phyloP scores from a whole-genome alignment of 257 asterid species.

The Penstemon davidsonii region DNA sequence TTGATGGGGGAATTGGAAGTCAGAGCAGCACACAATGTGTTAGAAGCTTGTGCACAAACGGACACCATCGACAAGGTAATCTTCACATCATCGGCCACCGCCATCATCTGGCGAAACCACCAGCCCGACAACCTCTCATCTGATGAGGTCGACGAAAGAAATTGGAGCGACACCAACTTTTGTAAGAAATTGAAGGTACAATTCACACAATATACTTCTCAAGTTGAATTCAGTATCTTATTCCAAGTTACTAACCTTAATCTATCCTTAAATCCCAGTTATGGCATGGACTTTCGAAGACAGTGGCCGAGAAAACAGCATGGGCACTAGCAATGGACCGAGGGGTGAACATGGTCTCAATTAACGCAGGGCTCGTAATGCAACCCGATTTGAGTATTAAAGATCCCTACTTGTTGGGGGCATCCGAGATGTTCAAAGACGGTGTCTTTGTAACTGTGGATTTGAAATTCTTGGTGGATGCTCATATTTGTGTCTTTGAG shows the following conservation, averaged over 20 bases:
- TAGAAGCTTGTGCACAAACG: conserved; percentile 97
- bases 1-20: conserved; percentile 84
- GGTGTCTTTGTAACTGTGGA: conserved; percentile 89
- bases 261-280: conserved; percentile 41
- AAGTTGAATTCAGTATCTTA: neutral
- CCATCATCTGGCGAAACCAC: conserved; percentile 68
- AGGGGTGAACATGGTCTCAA: conserved; percentile 77
- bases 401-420: conserved; percentile 86
- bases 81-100: conserved; percentile 89
- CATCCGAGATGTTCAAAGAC: conserved; percentile 79
- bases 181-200: conserved; percentile 79
- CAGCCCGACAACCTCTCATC: conserved; percentile 22
- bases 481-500: conserved; percentile 85
- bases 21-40: conserved; percentile 92
- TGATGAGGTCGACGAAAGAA: conserved; percentile 63
- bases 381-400: conserved; percentile 58
- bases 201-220: no score
- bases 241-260: neutral
- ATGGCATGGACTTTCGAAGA: conserved; percentile 88
- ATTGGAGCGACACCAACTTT: conserved; percentile 78
- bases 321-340: conserved; percentile 98
- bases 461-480: conserved; percentile 67
- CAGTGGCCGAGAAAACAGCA: conserved; percentile 83
- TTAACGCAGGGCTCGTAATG: conserved; percentile 72
- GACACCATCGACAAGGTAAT: conserved; percentile 76